A percentile compares a stretch with the other conserved stretches of the same genome.
These are phyloP conservation scores for Fusarium neocosmosporiellum DNA, from an alignment of 2,329 filamentous ascomycete genomes.

Conservation along the genomic window DNA sequence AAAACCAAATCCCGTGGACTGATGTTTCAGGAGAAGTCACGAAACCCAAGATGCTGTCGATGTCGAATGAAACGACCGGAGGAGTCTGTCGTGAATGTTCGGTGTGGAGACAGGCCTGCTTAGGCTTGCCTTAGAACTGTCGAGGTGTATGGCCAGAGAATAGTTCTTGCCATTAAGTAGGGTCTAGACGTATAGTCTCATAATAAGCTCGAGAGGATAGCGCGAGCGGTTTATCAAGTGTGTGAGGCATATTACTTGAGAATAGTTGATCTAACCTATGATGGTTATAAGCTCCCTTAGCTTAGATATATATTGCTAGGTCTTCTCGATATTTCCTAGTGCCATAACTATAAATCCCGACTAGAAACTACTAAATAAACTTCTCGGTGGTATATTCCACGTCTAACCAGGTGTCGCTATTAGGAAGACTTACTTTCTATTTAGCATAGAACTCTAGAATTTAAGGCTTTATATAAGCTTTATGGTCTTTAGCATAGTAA, in stretches of 20 bases:
- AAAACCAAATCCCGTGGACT: slow-evolving; percentile 11
- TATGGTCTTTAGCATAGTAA: neutral
- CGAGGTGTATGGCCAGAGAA: neutral
- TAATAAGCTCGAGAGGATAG: too few species aligned
- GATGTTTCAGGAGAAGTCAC: slow-evolving; percentile 1
- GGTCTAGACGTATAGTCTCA: too few species aligned
- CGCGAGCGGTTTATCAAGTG: too few species aligned
- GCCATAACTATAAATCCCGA: neutral
- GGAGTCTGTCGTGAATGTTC: neutral
- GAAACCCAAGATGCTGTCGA: slow-evolving; percentile 13
- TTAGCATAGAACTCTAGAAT: neutral
- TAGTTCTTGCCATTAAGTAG: neutral
- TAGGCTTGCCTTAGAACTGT: neutral
- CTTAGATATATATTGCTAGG: neutral
- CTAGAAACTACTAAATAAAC: slow-evolving; percentile 7
- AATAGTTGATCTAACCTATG: too few species aligned
- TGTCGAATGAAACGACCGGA: neutral
- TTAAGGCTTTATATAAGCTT: neutral
- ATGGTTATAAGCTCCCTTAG: too few species aligned
- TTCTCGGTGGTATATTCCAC: slow-evolving; percentile 10
- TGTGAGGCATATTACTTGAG: too few species aligned
- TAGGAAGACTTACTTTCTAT: neutral
- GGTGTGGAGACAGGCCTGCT: neutral
- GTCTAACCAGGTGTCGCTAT: neutral
- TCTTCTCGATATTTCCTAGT: neutral